phyloP scores from a whole-genome alignment of 768 basidiomycete genomes.

The Amylocystis lapponica region DNA sequence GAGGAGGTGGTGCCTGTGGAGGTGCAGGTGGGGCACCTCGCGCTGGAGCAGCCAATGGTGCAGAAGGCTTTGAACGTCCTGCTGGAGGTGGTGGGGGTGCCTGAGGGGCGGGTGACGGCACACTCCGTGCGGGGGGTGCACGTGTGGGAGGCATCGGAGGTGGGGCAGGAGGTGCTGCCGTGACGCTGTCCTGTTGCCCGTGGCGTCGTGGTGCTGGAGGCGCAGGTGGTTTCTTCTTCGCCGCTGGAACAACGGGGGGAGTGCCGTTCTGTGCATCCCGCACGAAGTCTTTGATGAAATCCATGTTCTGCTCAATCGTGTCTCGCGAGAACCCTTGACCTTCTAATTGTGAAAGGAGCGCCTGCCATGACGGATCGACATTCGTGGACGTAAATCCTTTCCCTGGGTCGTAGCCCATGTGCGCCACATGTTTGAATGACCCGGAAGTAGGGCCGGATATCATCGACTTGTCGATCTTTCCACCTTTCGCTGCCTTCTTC shows the following conservation, averaged over 20 bases:
- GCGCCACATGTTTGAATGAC: slow-evolving; percentile 85
- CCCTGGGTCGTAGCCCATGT: slow-evolving; percentile 91
- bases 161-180: slow-evolving; percentile 41
- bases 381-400: slow-evolving; percentile 81
- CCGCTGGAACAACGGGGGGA: slow-evolving; percentile 13
- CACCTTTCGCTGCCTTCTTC: slow-evolving; percentile 54
- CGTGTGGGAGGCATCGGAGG: slow-evolving; percentile 39
- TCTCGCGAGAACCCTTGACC: slow-evolving; percentile 59
- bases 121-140: slow-evolving; percentile 28
- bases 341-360: slow-evolving; percentile 62
- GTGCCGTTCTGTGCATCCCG: slow-evolving; percentile 37
- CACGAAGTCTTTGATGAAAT: slow-evolving; percentile 85
- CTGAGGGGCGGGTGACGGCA: slow-evolving; percentile 22
- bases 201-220: slow-evolving; percentile 33
- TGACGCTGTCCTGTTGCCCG: slow-evolving; percentile 19
- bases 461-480: slow-evolving; percentile 88
- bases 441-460: slow-evolving; percentile 78
- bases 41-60: slow-evolving; percentile 25
- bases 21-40: slow-evolving; percentile 20
- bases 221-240: slow-evolving; percentile 29
- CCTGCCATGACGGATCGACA: slow-evolving; percentile 87
- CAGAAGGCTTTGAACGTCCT: slow-evolving; percentile 25
- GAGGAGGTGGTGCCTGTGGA: slow-evolving; percentile 30
- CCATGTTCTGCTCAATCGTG: slow-evolving; percentile 71
- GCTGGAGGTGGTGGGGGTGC: slow-evolving; percentile 8